Base-by-base conservation (phyloP, 2,329 filamentous ascomycete genomes). In the Neofusicoccum laricinum region DNA sequence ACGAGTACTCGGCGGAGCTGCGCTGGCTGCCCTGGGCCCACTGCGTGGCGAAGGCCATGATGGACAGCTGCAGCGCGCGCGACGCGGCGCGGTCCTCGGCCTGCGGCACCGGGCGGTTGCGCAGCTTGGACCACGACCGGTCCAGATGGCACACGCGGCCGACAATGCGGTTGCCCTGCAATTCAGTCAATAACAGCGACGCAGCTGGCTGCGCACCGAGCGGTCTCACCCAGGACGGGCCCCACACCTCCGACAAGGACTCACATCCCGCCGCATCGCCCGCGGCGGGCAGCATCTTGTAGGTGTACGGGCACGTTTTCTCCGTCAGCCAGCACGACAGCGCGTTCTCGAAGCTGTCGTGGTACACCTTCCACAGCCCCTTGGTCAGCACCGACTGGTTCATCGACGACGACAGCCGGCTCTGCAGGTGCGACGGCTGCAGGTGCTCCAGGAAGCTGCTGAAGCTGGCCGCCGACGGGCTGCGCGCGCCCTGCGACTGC, bases 291-390 rank as follows among this genome's bases (percentile, higher is more conserved):
- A 59, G 8, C 55, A 59, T 59, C 40, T 59, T 40, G 50, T 75
- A 69, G 66, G 75, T 75, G 67, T 85, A 85, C 0, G 83, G 83
- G 62, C 83, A 85, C 2, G 81, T 85, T 51, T 78, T 76, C 66
- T 85, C 83, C 0, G 82, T 83, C 17, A 85, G 68, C 83, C 83
- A 85, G 68, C 83, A 85, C 1, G 82, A 81, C 6, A 85, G 71
- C 12, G 80, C 82, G 67, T 84, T 80, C 67, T 85, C 83, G 67
- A 85, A 76, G 34, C 82, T 83, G 66, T 85, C 82, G 67, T 85
- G 83, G 68, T 85, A 85, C 38, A 85, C 80, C 49, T 77, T 77
- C 58, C 84, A 71, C 17, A 84, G 72, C 14, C 72, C 78, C 45
- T 80, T 75, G 0, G 78, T 78, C 63, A 84, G 77, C 30, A 80